Conservation (phyloP, 768 basidiomycete genomes). For the Pholiota conissans region DNA sequence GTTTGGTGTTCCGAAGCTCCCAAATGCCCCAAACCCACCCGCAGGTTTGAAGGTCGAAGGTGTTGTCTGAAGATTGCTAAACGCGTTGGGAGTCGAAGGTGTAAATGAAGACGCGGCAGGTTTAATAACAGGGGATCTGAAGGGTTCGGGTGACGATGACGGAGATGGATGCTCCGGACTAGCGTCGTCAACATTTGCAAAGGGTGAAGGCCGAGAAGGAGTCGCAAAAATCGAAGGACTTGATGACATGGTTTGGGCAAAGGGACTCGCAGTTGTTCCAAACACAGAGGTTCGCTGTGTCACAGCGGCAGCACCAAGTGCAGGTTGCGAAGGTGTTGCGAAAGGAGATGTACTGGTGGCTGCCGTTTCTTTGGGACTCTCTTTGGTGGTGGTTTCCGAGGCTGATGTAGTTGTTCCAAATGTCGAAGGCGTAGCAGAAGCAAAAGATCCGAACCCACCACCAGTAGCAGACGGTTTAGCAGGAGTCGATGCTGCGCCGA, state of each 20-base stretch:
- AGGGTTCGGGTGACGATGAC: constrained; percentile 27
- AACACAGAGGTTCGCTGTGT: not conserved
- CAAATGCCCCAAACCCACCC: constrained; percentile 49
- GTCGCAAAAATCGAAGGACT: constrained; percentile 1
- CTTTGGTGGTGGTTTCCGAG: constrained; percentile 1
- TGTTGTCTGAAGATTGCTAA: constrained; percentile 28
- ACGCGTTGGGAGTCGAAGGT: constrained; percentile 25
- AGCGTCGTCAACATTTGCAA: not conserved
- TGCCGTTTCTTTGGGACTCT: constrained; percentile 3
- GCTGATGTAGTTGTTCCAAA: not conserved
- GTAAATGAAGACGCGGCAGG: constrained; percentile 5
- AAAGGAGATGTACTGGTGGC: not conserved
- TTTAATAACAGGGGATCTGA: not conserved
- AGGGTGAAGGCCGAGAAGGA: not conserved
- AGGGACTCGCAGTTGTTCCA: not conserved
- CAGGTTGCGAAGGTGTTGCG: constrained; percentile 1
- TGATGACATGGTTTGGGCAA: not conserved
- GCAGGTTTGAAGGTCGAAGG: constrained; percentile 37
- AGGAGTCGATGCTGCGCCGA: not conserved
- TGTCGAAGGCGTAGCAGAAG: not conserved
- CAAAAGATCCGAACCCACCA: not conserved
- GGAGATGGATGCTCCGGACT: constrained; percentile 15
- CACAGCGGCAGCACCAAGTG: not conserved
- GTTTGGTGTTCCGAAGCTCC: constrained; percentile 34
- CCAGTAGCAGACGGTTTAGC: not conserved